Base-by-base conservation (phyloP, 371 early-diverging fungal genomes). In the Dinochytrium kinnereticum region DNA sequence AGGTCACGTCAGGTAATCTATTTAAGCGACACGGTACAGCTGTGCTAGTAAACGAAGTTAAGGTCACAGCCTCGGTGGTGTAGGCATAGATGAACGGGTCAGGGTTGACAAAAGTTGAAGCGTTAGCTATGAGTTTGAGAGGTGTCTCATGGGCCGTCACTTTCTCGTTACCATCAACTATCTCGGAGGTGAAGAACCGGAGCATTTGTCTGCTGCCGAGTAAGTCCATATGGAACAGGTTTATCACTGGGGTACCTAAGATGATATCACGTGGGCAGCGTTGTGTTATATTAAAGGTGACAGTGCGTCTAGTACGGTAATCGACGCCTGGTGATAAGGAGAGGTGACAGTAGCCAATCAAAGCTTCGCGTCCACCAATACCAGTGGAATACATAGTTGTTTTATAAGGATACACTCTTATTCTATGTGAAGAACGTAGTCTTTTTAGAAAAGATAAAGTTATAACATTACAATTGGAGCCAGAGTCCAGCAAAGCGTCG, bases 211-310 rank as follows among this genome's bases (percentile, higher is more conserved):
- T 17, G 30, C 66, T 66, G 17, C 24, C 26, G 1, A 38, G 28
- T 15, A 66, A 15, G 30, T 66, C 66, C 66, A 66, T 66, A 39
- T n/a, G 2, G 44, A 40, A 66, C 2, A 2, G 44, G 66, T 66
- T 19, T 39, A 66, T 66, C 10, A 26, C 26, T n/a, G 66, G 66
- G 38, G 66, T 66, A 21, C 66, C 66, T 5, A 66, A 40, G 44
- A 66, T 66, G 19, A 66, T 44, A 28, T 37, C 44, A 17, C 66
- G 66, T 15, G 66, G 66, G 28, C 66, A 66, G 2, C 15, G 38
- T 2, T 15, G 44, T 2, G 30, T 17, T 39, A 66, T 44, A 10
- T 24, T 1, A 28, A 66, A 66, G 2, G 5, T 17, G 2, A 38
- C 19, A 10, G 17, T 40, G 15, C 19, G 13, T n/a, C 24, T 5